Evolutionary conservation across 805 yeast species (phyloP).

Genomic region (Pichia eremophila): DNA sequence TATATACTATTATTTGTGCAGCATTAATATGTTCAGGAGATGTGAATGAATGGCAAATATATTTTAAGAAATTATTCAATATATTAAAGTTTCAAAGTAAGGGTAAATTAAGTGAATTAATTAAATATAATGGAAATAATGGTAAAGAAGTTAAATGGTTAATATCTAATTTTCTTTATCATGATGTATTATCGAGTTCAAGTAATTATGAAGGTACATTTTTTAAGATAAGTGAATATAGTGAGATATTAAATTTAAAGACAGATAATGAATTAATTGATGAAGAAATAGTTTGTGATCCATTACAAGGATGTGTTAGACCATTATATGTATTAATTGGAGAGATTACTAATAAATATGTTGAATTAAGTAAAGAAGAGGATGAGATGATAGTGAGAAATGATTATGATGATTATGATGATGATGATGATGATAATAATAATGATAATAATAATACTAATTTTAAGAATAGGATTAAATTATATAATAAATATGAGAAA

Average conservation of each 20-base stretch:
- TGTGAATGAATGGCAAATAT: constrained; percentile 14
- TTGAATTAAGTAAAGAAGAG: constrained; percentile 6
- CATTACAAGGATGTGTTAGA: constrained; percentile 33
- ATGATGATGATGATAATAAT: no score
- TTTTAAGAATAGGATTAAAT: not conserved
- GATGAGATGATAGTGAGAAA: not conserved
- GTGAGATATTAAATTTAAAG: constrained; percentile 15
- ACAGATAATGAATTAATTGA: constrained; percentile 6
- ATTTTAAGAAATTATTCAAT: constrained; percentile 13
- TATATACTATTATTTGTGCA: constrained; percentile 18
- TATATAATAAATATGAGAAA: not conserved
- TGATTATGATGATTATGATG: no score
- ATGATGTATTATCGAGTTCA: constrained; percentile 29
- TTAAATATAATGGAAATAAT: constrained; percentile 3
- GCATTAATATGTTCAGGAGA: constrained; percentile 20
- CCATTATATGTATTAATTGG: constrained; percentile 29
- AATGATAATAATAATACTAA: no score
- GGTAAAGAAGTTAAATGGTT: constrained; percentile 26
- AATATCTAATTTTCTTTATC: constrained; percentile 29
- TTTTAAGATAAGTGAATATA: constrained; percentile 24
- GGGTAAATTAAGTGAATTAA: constrained; percentile 19
- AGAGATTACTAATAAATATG: constrained; percentile 25
- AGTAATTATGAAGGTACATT: constrained; percentile 28
- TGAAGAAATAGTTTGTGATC: constrained; percentile 21
- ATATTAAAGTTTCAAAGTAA: constrained; percentile 16